Conservation (phyloP, 192 early-diverging fungal genomes). For the Piromyces finnis region DNA sequence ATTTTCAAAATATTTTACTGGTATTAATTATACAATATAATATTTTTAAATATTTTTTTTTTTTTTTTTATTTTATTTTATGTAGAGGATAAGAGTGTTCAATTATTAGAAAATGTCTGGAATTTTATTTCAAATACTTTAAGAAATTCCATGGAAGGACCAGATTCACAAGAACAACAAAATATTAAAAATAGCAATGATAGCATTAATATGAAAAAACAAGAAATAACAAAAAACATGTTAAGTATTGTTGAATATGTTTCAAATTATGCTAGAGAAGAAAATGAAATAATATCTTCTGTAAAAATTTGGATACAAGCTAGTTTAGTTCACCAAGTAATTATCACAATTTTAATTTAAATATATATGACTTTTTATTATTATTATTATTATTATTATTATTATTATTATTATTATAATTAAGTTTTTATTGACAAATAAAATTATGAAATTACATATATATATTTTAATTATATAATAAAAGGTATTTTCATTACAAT, state of each 20-base stretch:
- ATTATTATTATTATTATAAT: no score
- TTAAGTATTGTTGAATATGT: not conserved
- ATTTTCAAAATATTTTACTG: no score
- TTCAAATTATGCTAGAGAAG: not conserved
- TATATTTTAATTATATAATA: no score
- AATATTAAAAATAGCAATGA: not conserved
- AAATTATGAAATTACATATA: no score
- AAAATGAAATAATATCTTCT: not conserved
- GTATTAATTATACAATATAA: no score
- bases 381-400: no score
- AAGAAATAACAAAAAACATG: not conserved
- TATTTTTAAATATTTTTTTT: no score
- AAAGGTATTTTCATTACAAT: not conserved
- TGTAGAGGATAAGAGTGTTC: not conserved
- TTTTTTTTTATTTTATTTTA: no score
- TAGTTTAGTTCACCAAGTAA: not conserved
- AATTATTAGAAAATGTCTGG: not conserved
- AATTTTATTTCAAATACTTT: not conserved
- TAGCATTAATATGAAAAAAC: not conserved
- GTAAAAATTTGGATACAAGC: not conserved
- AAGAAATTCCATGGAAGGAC: not conserved
- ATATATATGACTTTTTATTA: no score
- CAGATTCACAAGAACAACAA: not conserved
- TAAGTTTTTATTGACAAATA: no score
- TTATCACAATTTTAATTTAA: not conserved